phyloP scores from a whole-genome alignment of 768 basidiomycete genomes.

The Tylopilus plumbeoviolaceoides region DNA sequence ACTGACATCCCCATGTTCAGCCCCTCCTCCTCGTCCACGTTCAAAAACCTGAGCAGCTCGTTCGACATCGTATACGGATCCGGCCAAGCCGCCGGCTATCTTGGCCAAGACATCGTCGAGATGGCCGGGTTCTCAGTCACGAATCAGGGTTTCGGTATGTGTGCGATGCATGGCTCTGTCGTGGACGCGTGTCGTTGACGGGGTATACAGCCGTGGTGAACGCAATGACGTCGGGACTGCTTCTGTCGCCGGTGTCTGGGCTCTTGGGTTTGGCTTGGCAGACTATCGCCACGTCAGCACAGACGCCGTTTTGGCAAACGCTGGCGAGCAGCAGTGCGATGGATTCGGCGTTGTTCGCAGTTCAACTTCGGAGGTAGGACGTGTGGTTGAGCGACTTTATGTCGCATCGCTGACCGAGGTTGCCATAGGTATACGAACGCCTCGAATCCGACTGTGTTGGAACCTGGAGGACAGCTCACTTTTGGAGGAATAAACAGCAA shows the following conservation, averaged over 20 bases:
- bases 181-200: background rate
- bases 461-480: slow-evolving; percentile 53
- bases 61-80: slow-evolving; percentile 48
- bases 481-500: slow-evolving; percentile 21
- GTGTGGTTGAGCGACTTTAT: background rate
- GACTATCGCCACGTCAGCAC: slow-evolving; percentile 37
- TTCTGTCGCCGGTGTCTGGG: slow-evolving; percentile 45
- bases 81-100: slow-evolving; percentile 44
- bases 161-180: no score
- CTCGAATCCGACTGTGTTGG: slow-evolving; percentile 36
- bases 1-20: slow-evolving; percentile 30
- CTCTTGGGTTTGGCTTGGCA: slow-evolving; percentile 53
- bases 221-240: slow-evolving; percentile 32
- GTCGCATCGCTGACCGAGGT: background rate
- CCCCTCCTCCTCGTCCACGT: slow-evolving; percentile 34
- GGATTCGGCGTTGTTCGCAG: slow-evolving; percentile 37
- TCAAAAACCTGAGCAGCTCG: slow-evolving; percentile 31
- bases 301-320: slow-evolving; percentile 50
- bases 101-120: slow-evolving; percentile 41
- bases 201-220: slow-evolving; percentile 37
- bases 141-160: slow-evolving; percentile 41
- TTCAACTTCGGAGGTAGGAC: slow-evolving; percentile 42
- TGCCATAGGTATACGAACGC: slow-evolving; percentile 41
- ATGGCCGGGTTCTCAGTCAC: slow-evolving; percentile 50
- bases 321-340: slow-evolving; percentile 36